A percentile compares a stretch with the other conserved stretches of the same genome.
Conservation (phyloP, 2,329 filamentous ascomycete species). For the Dryadomyces quercus-mongolicae region DNA sequence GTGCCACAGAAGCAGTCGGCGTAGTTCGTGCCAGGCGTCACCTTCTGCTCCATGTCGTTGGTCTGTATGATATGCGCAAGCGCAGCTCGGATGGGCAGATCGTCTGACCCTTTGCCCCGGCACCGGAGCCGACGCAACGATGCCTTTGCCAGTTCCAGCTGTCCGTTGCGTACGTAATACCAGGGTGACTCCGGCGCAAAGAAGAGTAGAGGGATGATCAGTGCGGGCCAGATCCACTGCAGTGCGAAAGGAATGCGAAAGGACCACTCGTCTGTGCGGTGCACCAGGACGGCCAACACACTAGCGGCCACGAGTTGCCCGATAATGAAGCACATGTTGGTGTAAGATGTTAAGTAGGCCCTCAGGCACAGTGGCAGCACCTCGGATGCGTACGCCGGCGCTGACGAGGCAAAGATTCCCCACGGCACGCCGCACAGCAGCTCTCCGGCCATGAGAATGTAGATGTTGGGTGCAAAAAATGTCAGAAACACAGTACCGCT, state of each 20-base stretch:
- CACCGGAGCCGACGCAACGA: conserved; percentile 16
- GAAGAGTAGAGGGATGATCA: conserved; percentile 24
- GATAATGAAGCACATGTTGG: conserved; percentile 38
- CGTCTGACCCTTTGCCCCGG: neutral
- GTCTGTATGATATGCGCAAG: conserved; percentile 32
- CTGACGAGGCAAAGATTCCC: conserved; percentile 25
- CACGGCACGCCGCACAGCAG: conserved; percentile 29
- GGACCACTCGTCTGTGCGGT: conserved; percentile 22
- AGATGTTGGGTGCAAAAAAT: conserved; percentile 29
- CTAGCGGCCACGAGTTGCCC: conserved; percentile 19
- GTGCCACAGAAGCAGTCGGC: conserved; percentile 32
- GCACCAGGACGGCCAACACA: conserved; percentile 26
- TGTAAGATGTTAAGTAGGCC: conserved; percentile 29
- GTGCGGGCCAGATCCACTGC: conserved; percentile 23
- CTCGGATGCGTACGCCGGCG: conserved; percentile 23
- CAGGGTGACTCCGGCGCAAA: conserved; percentile 36
- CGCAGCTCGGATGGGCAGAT: neutral
- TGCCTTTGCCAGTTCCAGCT: conserved; percentile 19
- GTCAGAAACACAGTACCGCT: conserved; percentile 31
- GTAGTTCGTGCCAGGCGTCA: conserved; percentile 28
- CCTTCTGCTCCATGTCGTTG: conserved; percentile 28
- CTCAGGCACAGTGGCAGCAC: conserved; percentile 21
- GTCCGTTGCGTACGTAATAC: conserved; percentile 29
- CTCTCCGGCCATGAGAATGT: conserved; percentile 27
- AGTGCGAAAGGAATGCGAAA: conserved; percentile 24